Base-by-base conservation (phyloP, 1,284 basidiomycete genomes). In the Schizopora paradoxa region DNA sequence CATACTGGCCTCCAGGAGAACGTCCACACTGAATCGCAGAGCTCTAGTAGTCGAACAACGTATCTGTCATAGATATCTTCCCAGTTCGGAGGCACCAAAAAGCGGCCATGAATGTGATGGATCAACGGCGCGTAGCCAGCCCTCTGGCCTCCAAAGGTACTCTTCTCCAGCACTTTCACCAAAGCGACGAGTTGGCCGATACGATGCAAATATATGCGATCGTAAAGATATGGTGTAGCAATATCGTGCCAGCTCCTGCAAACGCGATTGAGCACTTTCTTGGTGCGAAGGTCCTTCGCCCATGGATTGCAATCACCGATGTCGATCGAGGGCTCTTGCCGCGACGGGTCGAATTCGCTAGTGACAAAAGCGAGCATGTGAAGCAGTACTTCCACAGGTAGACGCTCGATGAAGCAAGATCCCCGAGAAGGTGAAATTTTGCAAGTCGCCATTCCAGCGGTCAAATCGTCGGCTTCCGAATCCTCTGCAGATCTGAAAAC, bases 351-450 rank as follows among this genome's bases (percentile, higher is more conserved):
- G 10, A 49, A 35, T n/a, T 44, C 28, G 13, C 31, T 34, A n/a
- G n/a, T n/a, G n/a, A n/a, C n/a, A n/a, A n/a, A n/a, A n/a, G n/a
- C n/a, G 19, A 49, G 41, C n/a, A 49, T 49, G 2, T 23, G 27
- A 10, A 40, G 11, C 8, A 49, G 28, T 33, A 49, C 16, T 11
- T 49, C 48, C 4, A 22, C 18, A 5, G 48, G 48, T 14, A 49
- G 48, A n/a, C 28, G 28, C n/a, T 31, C 28, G n/a, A n/a, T n/a
- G n/a, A n/a, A n/a, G n/a, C n/a, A n/a, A n/a, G n/a, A n/a, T n/a
- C n/a, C n/a, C n/a, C n/a, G n/a, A n/a, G n/a, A n/a, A n/a, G n/a
- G n/a, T n/a, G n/a, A n/a, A n/a, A n/a, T n/a, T n/a, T n/a, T n/a
- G n/a, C n/a, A n/a, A n/a, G n/a, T n/a, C n/a, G n/a, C n/a, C n/a